Percentiles rank a stretch among this genome's conserved stretches.
These are phyloP conservation scores for Aspergillus pseudoglaucus DNA, from an alignment of 2,329 filamentous ascomycete species.

Conservation along the genomic window DNA sequence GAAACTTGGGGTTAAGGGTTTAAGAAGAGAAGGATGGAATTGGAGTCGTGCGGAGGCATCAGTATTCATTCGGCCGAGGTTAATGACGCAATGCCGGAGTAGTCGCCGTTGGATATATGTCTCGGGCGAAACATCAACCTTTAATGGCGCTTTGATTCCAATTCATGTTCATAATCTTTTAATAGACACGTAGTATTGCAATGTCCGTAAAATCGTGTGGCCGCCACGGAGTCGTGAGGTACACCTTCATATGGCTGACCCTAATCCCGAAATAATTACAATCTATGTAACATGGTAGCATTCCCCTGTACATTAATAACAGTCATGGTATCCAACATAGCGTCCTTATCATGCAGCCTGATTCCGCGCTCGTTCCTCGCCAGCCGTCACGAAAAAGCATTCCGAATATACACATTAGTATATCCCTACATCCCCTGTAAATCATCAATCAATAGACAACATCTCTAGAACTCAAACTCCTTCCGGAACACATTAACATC, in stretches of 20 bases:
- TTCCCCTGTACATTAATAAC: constrained; percentile 2
- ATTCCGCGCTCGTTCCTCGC: background rate
- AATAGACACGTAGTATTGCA: no score
- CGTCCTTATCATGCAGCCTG: background rate
- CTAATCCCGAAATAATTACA: no score
- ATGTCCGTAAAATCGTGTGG: no score
- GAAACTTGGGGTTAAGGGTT: background rate
- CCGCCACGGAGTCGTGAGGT: no score
- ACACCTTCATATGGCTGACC: no score
- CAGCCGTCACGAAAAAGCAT: background rate
- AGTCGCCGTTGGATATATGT: background rate
- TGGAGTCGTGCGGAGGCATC: background rate
- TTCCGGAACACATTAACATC: constrained; percentile 82
- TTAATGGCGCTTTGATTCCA: no score
- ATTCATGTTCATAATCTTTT: no score
- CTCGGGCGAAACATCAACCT: no score
- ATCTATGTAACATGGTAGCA: background rate
- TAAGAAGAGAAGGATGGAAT: background rate
- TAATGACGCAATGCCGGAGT: constrained; percentile 2
- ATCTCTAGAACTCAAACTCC: constrained; percentile 73
- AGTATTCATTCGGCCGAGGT: background rate
- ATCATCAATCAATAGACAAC: no score
- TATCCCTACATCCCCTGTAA: background rate
- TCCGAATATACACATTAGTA: background rate
- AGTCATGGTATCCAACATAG: constrained; percentile 12